phyloP scores from a whole-genome alignment of 352 stramenopile species.

The Nothophytophthora sp. region DNA sequence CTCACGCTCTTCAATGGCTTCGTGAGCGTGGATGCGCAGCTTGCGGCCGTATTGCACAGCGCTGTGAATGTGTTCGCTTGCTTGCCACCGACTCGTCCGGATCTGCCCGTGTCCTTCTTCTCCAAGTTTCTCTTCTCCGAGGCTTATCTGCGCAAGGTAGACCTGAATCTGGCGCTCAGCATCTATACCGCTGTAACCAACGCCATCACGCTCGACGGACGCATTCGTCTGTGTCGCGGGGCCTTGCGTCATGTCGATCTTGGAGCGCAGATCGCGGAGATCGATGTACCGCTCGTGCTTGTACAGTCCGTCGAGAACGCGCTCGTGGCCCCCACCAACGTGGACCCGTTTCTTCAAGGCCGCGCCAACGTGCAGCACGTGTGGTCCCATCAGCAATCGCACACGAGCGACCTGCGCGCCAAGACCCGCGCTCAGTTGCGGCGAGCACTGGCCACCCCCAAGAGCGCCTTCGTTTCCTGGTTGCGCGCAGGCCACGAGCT shows the following conservation, averaged over 20 bases:
- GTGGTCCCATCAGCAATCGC: constrained; percentile 76
- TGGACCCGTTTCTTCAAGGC: constrained; percentile 91
- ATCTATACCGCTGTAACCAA: constrained; percentile 94
- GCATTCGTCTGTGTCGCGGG: constrained; percentile 79
- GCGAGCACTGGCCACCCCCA: constrained; percentile 45
- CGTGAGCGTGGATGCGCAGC: constrained; percentile 69
- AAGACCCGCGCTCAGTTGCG: constrained; percentile 60
- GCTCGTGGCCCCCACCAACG: constrained; percentile 85
- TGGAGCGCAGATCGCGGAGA: constrained; percentile 41
- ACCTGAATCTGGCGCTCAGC: constrained; percentile 88
- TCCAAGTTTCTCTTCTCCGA: constrained; percentile 93
- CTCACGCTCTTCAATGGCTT: constrained; percentile 89
- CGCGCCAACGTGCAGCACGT: constrained; percentile 62
- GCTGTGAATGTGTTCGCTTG: constrained; percentile 84
- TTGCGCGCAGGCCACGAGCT: constrained; percentile 87
- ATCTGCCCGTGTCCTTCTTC: constrained; percentile 90
- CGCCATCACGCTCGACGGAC: constrained; percentile 88
- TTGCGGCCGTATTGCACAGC: constrained; percentile 80
- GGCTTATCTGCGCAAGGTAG: constrained; percentile 82
- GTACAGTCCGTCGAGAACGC: constrained; percentile 90
- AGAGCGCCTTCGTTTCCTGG: constrained; percentile 89
- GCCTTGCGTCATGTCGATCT: constrained; percentile 82
- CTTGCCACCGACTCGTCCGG: constrained; percentile 73
- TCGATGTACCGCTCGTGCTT: constrained; percentile 78
- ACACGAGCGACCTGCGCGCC: constrained; percentile 39